Evolutionary conservation across 495 filamentous ascomycete species (phyloP).

Genomic region (Mytilinidion resinicola): DNA sequence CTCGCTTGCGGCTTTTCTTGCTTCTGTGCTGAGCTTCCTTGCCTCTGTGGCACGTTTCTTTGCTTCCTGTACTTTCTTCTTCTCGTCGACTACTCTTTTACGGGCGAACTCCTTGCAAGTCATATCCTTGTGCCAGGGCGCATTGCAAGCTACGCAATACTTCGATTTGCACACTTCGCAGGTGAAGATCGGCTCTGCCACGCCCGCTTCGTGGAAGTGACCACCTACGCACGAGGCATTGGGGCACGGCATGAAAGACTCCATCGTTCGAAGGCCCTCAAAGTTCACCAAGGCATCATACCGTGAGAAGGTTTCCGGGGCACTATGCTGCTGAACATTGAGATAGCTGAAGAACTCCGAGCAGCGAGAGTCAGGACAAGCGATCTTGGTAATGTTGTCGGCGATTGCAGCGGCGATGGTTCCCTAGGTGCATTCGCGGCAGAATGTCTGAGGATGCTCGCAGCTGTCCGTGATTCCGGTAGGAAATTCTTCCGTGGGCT

Average conservation of each 20-base stretch:
- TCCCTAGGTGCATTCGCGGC: too few relatives aligned
- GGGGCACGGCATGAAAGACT: not conserved
- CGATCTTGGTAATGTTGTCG: too few relatives aligned
- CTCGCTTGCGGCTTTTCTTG: too few relatives aligned
- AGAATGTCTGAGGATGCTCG: too few relatives aligned
- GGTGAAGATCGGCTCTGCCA: not conserved
- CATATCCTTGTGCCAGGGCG: not conserved
- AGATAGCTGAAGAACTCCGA: not conserved
- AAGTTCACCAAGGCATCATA: not conserved
- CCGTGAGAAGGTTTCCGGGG: not conserved
- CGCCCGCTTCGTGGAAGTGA: not conserved
- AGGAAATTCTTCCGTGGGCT: too few relatives aligned
- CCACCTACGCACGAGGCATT: not conserved
- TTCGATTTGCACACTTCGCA: not conserved
- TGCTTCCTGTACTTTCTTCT: too few relatives aligned
- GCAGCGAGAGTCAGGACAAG: not conserved
- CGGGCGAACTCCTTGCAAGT: not conserved
- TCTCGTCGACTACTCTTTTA: too few relatives aligned
- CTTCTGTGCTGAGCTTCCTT: too few relatives aligned
- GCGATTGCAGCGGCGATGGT: too few relatives aligned
- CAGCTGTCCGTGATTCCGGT: too few relatives aligned
- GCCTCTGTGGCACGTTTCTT: too few relatives aligned
- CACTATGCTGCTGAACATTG: not conserved
- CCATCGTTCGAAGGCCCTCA: not conserved
- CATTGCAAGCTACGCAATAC: not conserved